A percentile compares a stretch with the other conserved stretches of the same genome.
Conservation (phyloP, 2,329 filamentous ascomycete genomes). For the Ceratocystiopsis minuta region DNA sequence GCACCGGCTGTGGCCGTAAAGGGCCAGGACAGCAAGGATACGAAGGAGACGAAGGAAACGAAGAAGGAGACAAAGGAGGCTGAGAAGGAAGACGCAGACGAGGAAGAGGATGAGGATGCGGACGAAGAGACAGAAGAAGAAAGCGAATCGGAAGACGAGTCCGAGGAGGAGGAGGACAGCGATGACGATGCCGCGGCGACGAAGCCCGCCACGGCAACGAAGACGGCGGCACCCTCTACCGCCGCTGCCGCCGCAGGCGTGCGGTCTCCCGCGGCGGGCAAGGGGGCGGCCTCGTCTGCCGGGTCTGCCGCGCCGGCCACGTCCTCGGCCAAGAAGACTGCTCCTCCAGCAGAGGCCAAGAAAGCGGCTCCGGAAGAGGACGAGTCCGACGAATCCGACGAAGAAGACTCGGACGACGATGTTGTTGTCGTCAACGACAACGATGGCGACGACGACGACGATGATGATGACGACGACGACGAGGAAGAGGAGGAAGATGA, state of each 20-base stretch:
- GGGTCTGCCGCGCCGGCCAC: no score
- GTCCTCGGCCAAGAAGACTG: no score
- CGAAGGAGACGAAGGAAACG: background rate
- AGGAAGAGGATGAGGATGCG: background rate
- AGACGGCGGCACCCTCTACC: no score
- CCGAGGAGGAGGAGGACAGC: constrained; percentile 5
- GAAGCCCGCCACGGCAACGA: no score
- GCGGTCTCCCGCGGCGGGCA: no score
- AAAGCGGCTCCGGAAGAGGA: background rate
- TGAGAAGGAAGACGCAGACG: background rate
- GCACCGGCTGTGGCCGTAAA: background rate
- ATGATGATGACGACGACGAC: constrained; percentile 10
- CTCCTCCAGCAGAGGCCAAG: background rate
- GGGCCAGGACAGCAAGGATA: background rate
- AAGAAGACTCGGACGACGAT: constrained; percentile 6
- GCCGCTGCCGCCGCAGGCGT: no score
- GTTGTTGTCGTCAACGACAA: constrained; percentile 17
- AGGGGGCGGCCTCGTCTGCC: no score
- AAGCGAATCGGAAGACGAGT: background rate
- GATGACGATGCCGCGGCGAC: background rate
- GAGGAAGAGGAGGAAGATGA: constrained; percentile 10
- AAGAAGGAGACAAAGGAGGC: background rate
- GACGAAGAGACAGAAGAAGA: background rate
- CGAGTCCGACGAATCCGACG: constrained; percentile 6
- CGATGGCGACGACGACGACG: constrained; percentile 12